A percentile compares a stretch with the other conserved stretches of the same genome.
phyloP scores from a whole-genome alignment of 345 rosid genomes.

The Hypericum perforatum region DNA sequence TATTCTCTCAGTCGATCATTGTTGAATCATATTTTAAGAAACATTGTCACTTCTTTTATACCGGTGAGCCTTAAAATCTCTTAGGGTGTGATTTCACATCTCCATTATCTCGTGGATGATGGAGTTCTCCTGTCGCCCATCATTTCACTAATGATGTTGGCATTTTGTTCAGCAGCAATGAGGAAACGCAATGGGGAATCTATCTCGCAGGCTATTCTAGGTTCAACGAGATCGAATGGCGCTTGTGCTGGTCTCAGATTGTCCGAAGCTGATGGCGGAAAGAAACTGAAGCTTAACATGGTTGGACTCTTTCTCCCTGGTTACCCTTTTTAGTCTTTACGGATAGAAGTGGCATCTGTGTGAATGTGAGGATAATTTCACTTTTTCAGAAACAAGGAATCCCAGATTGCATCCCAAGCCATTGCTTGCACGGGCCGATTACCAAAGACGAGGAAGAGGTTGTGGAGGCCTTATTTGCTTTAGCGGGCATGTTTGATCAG shows the following conservation, averaged over 20 bases:
- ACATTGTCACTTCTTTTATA: no score
- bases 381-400: constrained; percentile 15
- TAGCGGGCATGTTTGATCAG: constrained; percentile 67
- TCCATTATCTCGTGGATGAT: no score
- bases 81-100: no score
- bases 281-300: constrained; percentile 37
- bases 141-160: constrained; percentile 13
- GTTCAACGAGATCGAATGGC: constrained; percentile 46
- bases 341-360: constrained; percentile 8
- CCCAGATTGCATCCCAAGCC: constrained; percentile 11
- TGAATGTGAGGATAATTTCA: constrained; percentile 5
- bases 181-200: constrained; percentile 62
- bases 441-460: constrained; percentile 96
- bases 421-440: constrained; percentile 30
- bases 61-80: no score
- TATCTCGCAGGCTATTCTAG: constrained; percentile 34
- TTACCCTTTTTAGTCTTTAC: constrained; percentile 9
- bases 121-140: no score
- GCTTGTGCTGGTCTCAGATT: constrained; percentile 27
- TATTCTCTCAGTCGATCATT: no score
- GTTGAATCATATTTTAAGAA: no score
- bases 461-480: constrained; percentile 66
- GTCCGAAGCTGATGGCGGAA: constrained; percentile 27
- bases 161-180: constrained; percentile 55
- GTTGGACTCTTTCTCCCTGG: constrained; percentile 27